Evolutionary conservation across 768 basidiomycete species (phyloP), one percentile per base, ranked within the genome.

Genomic region (Mycena haematopus): DNA sequence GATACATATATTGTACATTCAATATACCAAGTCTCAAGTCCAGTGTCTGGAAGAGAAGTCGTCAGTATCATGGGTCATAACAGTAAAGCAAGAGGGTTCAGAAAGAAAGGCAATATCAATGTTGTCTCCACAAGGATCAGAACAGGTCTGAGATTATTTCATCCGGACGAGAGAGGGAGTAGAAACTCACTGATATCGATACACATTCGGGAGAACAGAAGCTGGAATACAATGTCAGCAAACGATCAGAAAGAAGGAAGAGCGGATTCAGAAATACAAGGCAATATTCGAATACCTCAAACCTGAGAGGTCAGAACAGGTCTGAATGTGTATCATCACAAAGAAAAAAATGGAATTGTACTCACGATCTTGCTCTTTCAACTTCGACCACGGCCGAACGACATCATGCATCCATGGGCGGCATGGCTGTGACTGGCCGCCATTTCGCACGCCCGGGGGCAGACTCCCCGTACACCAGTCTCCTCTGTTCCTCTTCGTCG

Each of bases 271-370:
- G 79, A 72, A 72, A 71, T 69, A 77, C 40, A 77, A 84, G 83
- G 85, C 84, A 86, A 86, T 86, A 79, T 75, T 24, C 65, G 66
- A 73, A 82, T 70, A 86, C 85, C 81, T 80, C 82, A 85, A 57
- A 47, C 62, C 61, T 74, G 78, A 76, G 73, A 69, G 63, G 71
- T 82, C 85, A 84, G 86, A 86, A 87, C 85, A 87, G 86, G 86
- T 88, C 86, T 87, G 85, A 86, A 77, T 63, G 62, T 74, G 76
- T 84, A 78, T 90, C 90, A 89, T 91, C 89, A 76, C 57, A 38
- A 69, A 70, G 40, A 7, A 50, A 62, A 56, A 40, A 29, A 35
- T 55, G 51, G 69, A 68, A 65, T 29, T 56, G 31, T 33, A 70
- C 69, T 70, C 68, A 74, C 58, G 65, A 76, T 78, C 76, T 59